phyloP scores from a whole-genome alignment of 2,329 filamentous ascomycete species.

The Epichloe sp. region DNA sequence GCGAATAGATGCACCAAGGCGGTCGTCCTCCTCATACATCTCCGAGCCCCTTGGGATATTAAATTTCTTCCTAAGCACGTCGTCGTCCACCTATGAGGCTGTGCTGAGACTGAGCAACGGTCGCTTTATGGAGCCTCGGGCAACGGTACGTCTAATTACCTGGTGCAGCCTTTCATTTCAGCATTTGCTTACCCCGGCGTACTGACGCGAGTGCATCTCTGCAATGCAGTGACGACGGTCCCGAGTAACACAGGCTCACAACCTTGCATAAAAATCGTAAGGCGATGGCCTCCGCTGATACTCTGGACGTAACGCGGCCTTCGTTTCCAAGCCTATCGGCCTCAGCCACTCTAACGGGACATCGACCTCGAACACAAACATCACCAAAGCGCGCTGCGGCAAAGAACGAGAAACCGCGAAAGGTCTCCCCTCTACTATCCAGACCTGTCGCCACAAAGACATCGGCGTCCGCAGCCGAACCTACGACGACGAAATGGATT shows the following conservation, averaged over 20 bases:
- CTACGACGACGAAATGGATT: slow-evolving; percentile 4
- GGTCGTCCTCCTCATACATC: neutral
- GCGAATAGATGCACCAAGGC: neutral
- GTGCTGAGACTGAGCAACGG: neutral
- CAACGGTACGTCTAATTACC: neutral
- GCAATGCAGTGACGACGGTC: slow-evolving; percentile 1
- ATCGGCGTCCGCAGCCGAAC: slow-evolving; percentile 4
- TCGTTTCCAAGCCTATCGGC: slow-evolving; percentile 4
- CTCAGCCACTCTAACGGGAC: neutral
- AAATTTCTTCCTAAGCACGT: neutral
- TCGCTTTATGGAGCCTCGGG: slow-evolving; percentile 2
- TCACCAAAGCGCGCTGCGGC: slow-evolving; percentile 2
- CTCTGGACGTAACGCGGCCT: slow-evolving; percentile 8
- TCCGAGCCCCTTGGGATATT: neutral
- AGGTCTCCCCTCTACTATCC: neutral
- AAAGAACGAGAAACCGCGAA: slow-evolving; percentile 5
- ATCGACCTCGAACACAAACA: slow-evolving; percentile 2
- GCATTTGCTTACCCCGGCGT: neutral
- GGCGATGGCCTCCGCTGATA: slow-evolving; percentile 13
- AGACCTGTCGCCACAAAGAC: slow-evolving; percentile 5
- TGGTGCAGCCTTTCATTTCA: neutral
- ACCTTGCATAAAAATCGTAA: slow-evolving; percentile 4
- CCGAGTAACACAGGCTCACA: slow-evolving; percentile 8
- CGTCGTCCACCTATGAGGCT: neutral
- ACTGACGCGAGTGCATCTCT: neutral